Percentiles rank a stretch among this genome's conserved stretches.
phyloP scores from a whole-genome alignment of 169 alveolate genomes.

The Cryptosporidium felis region DNA sequence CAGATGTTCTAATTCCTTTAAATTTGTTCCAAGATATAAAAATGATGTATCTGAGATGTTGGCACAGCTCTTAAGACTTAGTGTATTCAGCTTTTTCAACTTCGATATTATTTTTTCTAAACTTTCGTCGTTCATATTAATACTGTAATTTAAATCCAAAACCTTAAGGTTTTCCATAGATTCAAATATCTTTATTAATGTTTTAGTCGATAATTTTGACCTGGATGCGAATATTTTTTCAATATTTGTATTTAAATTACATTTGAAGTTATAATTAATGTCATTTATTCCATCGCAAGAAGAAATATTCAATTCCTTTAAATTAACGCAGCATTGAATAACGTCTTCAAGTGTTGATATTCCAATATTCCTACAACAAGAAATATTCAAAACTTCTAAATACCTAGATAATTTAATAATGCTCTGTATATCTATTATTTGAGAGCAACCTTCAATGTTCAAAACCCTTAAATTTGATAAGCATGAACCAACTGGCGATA shows the following conservation, averaged over 20 bases:
- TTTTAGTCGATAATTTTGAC: constrained; percentile 25
- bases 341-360: constrained; percentile 30
- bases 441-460: constrained; percentile 23
- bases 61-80: constrained; percentile 46
- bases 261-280: neutral
- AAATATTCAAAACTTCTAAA: constrained; percentile 32
- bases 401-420: constrained; percentile 24
- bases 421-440: constrained; percentile 27
- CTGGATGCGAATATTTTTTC: constrained; percentile 39
- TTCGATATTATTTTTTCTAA: neutral
- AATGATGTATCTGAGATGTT: constrained; percentile 42
- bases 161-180: constrained; percentile 11
- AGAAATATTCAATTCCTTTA: constrained; percentile 54
- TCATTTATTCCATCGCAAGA: constrained; percentile 54
- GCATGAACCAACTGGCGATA: constrained; percentile 33
- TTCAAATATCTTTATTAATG: neutral
- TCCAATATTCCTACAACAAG: constrained; percentile 33
- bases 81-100: neutral
- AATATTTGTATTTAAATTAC: neutral
- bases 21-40: neutral
- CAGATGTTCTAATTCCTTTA: constrained; percentile 15
- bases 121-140: constrained; percentile 47
- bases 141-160: constrained; percentile 15
- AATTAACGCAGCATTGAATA: constrained; percentile 30
- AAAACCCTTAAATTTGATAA: constrained; percentile 21